These are phyloP conservation scores for Fulvia fulva DNA, from an alignment of 2,329 filamentous ascomycete species.

Conservation along the genomic window DNA sequence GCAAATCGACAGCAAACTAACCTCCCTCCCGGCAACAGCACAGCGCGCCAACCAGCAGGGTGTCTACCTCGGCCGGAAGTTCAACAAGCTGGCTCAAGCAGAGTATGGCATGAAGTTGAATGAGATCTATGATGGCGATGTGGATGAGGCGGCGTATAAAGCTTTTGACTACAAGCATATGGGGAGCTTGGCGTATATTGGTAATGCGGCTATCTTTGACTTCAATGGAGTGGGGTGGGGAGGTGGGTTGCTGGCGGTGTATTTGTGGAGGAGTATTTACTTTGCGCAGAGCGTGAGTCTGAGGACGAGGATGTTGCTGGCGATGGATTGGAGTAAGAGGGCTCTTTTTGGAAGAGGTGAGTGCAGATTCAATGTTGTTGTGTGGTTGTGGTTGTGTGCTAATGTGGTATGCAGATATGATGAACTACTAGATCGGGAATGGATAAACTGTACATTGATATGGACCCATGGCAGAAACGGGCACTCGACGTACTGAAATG, in stretches of 20 bases:
- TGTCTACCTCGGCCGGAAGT: conserved; percentile 84
- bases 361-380: conserved; percentile 32
- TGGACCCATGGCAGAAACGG: background rate
- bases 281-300: conserved; percentile 97
- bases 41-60: conserved; percentile 97
- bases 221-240: conserved; percentile 72
- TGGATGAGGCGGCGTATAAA: conserved; percentile 89
- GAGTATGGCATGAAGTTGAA: conserved; percentile 73
- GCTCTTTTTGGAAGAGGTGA: conserved; percentile 91
- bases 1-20: conserved; percentile 93
- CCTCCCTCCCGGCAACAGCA: conserved; percentile 88
- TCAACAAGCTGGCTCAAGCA: conserved; percentile 82
- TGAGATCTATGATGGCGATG: conserved; percentile 78
- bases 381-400: conserved; percentile 1
- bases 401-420: conserved; percentile 29
- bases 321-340: conserved; percentile 99
- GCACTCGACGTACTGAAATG: too few species aligned
- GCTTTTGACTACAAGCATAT: conserved; percentile 93
- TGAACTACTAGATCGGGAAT: conserved; percentile 27
- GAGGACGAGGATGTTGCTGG: conserved; percentile 78
- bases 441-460: conserved; percentile 1
- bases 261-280: conserved; percentile 93
- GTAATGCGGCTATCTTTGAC: conserved; percentile 95
- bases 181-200: conserved; percentile 88
- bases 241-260: conserved; percentile 87